Evolutionary conservation across 139 green algal species (phyloP).

Genomic region (Pseudopediastrum boryanum): DNA sequence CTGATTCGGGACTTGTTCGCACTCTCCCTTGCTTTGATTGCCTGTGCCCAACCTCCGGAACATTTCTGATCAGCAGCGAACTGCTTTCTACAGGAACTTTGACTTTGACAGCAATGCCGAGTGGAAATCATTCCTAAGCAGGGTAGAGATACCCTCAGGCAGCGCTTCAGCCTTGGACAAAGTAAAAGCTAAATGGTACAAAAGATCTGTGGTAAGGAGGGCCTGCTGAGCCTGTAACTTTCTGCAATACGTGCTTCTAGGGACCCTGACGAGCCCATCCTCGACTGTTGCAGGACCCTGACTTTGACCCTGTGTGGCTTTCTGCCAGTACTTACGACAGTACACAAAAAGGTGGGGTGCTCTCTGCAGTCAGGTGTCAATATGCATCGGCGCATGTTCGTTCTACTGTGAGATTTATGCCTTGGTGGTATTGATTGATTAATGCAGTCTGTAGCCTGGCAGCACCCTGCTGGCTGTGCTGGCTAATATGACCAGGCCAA

Average conservation of each 20-base stretch:
- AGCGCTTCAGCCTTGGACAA: constrained; percentile 3
- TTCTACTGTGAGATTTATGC: no score
- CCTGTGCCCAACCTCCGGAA: no score
- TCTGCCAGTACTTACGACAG: no score
- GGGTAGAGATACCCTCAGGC: constrained; percentile 24
- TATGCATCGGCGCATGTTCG: no score
- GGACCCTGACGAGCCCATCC: background rate
- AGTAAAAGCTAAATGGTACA: constrained; percentile 32
- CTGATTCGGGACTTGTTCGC: background rate
- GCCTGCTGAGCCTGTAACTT: background rate
- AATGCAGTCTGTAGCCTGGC: no score
- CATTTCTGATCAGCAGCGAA: background rate
- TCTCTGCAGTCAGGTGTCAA: no score
- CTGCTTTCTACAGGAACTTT: background rate
- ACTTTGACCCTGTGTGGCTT: constrained; percentile 29
- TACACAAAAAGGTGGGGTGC: no score
- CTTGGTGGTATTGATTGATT: no score
- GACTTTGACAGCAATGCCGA: constrained; percentile 31
- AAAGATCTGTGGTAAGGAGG: constrained; percentile 2
- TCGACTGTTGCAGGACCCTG: constrained; percentile 18
- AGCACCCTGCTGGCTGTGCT: no score
- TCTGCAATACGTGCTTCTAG: background rate
- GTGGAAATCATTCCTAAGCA: constrained; percentile 23
- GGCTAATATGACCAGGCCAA: no score
- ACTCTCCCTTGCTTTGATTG: no score